phyloP scores from a whole-genome alignment of 2,329 filamentous ascomycete genomes.

The Magnaporthiopsis incrustans region DNA sequence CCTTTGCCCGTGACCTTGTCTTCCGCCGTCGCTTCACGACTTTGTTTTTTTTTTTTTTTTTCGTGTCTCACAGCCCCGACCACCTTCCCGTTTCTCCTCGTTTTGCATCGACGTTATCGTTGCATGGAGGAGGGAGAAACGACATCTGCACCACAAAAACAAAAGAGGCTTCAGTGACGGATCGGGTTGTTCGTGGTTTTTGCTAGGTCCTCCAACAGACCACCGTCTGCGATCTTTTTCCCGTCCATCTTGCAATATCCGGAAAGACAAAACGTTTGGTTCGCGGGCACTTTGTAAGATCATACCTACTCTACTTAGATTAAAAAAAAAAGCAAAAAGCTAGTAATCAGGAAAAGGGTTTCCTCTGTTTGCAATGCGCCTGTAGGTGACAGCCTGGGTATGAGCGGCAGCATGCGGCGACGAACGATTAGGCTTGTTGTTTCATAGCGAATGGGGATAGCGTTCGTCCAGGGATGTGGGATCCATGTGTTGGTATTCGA shows the following conservation, averaged over 20 bases:
- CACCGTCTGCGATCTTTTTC: background rate
- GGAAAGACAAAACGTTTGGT: slow-evolving; percentile 5
- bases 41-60: background rate
- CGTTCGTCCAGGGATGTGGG: background rate
- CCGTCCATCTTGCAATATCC: background rate
- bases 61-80: background rate
- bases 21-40: background rate
- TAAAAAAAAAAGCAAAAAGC: background rate
- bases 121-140: background rate
- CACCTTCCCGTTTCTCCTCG: background rate
- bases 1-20: background rate
- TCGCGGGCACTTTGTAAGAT: slow-evolving; percentile 1
- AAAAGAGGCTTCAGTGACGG: background rate
- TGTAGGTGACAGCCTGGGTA: background rate
- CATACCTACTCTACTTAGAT: background rate
- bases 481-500: background rate
- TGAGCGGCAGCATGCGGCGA: background rate
- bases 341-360: background rate
- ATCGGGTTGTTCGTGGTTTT: background rate
- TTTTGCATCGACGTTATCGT: background rate
- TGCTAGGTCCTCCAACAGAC: background rate
- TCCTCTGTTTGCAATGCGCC: background rate
- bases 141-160: background rate
- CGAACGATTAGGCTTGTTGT: background rate
- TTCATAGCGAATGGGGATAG: background rate